Base-by-base conservation (phyloP, 1,284 basidiomycete species). In the Coniferiporia sulphurascens region DNA sequence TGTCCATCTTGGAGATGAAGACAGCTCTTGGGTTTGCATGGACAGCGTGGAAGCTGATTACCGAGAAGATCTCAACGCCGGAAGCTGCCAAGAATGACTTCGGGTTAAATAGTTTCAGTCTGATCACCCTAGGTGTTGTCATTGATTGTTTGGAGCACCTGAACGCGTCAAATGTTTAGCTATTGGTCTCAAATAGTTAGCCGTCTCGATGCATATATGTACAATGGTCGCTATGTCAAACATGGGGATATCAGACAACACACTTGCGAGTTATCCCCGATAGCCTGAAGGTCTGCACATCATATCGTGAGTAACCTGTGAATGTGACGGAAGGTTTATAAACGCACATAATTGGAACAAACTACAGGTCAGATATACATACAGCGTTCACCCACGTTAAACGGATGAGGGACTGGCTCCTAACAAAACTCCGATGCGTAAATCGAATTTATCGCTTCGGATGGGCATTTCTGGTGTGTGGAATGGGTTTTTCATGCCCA, bases 401-500 rank as follows among this genome's bases (percentile, higher is more conserved):
- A 27, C 22, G n/a, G 17, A 10, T 5, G 50, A 9, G 4, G 41
- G 13, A 19, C 13, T 56, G n/a, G 55, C 21, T 21, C 84, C 85
- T 66, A 90, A 77, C 45, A 91, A 72, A 9, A 79, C 69, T 12
- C 78, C 75, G 55, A 92, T 84, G 44, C 86, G 83, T 41, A 74
- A 77, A 69, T 99, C 96, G 69, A 99, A 99, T 8, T 84, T 85
- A 66, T 95, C 90, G 55, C 83, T 91, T 52, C 96, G 86, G 65
- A 99, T 96, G 1, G 97, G 97, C 96, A 99, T 99, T 74, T 99
- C 97, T 27, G 91, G 90, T 3, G 94, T 97, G 72, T 99, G 95
- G 75, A 99, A 99, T 0, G 97, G 97, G 70, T 98, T 98, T 80
- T 99, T 98, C 94, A 98, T 97, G 56, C 97, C 95, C 4, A 91